Evolutionary conservation across 1,284 basidiomycete species (phyloP), one percentile per base, ranked within the genome.

Genomic region (Porogramme epimiltina): DNA sequence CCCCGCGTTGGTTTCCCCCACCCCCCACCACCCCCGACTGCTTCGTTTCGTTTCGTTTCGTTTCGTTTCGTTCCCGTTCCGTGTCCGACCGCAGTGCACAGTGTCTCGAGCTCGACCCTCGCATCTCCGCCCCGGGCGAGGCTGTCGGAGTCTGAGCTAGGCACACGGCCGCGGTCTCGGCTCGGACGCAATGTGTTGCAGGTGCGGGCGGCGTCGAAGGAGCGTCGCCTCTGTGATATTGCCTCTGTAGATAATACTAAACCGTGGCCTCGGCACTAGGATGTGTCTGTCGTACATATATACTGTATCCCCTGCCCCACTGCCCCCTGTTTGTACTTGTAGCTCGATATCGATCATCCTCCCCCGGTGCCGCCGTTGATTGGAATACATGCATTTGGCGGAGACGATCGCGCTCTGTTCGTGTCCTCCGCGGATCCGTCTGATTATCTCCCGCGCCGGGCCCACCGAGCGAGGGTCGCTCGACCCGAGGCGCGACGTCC

Each of bases 241-340:
- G 20, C 31, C 23, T 16, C 25, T 45, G 23, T 45, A 31, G 28
- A 31, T 31, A 23, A 46, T 18, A 9, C 6, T 23, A 10, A 3
- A 5, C 28, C 36, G 22, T 22, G 15, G 36, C 18, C 24, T 19
- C 18, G 23, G 10, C 6, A 45, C 36, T 18, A 36, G 19, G 43
- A 16, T 23, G 18, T 10, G 10, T 28, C n/a, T n/a, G 26, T 43
- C 18, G 24, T 28, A 18, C 36, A 10, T 10, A 37, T 18, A 16
- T n/a, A 23, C 33, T 45, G 43, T 45, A 37, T 45, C 22, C 33
- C n/a, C n/a, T n/a, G n/a, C n/a, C n/a, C n/a, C n/a, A n/a, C 20
- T 19, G 20, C 33, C 20, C 33, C 31, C 2, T 25, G 20, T 31
- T 45, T 45, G 43, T 45, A 45, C 22, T 37, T 45, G 33, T 45